Evolutionary conservation across 2,329 filamentous ascomycete genomes (phyloP).

Genomic region (Ascochyta clinopodiicola): DNA sequence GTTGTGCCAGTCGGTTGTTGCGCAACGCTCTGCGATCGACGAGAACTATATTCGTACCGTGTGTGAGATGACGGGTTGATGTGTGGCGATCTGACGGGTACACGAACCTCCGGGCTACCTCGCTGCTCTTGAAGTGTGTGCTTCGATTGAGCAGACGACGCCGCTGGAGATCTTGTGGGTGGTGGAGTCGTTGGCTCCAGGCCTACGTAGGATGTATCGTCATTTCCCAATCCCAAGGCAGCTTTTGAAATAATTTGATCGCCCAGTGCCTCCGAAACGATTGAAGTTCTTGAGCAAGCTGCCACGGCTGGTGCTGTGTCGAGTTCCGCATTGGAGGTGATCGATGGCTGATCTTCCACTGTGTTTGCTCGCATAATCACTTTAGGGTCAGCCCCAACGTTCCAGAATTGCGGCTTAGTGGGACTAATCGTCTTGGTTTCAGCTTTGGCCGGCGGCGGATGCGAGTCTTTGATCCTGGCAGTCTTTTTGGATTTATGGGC

Average conservation of each 20-base stretch:
- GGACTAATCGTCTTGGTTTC: neutral
- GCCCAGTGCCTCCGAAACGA: neutral
- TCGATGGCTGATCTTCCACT: neutral
- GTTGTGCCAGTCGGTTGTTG: neutral
- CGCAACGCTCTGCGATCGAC: neutral
- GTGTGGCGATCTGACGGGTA: neutral
- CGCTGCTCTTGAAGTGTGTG: neutral
- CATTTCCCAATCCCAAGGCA: neutral
- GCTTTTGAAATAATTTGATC: neutral
- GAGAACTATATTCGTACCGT: neutral
- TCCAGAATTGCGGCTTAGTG: neutral
- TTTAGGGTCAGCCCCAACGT: neutral
- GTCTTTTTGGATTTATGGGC: conserved; percentile 25
- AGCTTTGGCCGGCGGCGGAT: neutral
- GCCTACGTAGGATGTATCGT: neutral
- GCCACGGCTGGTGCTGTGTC: neutral
- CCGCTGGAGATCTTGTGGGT: neutral
- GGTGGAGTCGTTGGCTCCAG: neutral
- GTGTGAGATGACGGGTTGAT: neutral
- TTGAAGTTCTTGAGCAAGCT: neutral
- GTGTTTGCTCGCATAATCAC: neutral
- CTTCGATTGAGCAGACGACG: neutral
- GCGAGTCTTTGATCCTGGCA: neutral
- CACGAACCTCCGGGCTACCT: conserved; percentile 3
- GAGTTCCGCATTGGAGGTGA: neutral